phyloP scores from a whole-genome alignment of 352 stramenopile species.

The Thraustotheca clavata region DNA sequence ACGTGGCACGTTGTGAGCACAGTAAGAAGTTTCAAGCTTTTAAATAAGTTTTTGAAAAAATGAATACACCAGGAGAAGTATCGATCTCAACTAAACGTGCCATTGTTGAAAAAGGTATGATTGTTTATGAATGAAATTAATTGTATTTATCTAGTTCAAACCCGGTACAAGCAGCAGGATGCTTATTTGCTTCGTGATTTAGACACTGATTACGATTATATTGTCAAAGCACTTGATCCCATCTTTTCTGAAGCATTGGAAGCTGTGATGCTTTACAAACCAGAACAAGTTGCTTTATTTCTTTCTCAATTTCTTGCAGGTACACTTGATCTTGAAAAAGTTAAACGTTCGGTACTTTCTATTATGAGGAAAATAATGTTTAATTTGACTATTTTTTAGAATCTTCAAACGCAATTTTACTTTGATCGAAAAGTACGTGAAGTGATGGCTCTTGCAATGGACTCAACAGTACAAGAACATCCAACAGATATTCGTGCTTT shows the following conservation, averaged over 20 bases:
- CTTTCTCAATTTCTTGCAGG: constrained; percentile 51
- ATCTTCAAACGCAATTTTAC: constrained; percentile 56
- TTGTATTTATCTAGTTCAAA: constrained; percentile 37
- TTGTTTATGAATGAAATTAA: not conserved
- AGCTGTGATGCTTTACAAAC: constrained; percentile 60
- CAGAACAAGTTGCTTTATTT: constrained; percentile 63
- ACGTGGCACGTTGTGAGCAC: too few relatives aligned
- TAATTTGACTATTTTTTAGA: constrained; percentile 26
- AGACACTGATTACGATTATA: constrained; percentile 61
- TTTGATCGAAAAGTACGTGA: constrained; percentile 73
- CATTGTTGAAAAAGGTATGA: constrained; percentile 8
- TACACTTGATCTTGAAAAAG: constrained; percentile 52
- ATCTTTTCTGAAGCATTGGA: constrained; percentile 54
- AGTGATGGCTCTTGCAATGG: constrained; percentile 50
- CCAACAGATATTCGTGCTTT: constrained; percentile 41
- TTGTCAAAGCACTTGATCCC: constrained; percentile 52
- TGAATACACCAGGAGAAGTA: not conserved
- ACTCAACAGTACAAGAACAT: constrained; percentile 50
- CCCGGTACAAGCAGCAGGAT: constrained; percentile 46
- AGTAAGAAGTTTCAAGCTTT: too few relatives aligned
- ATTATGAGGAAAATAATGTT: not conserved
- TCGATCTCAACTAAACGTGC: not conserved
- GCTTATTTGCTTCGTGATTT: constrained; percentile 37
- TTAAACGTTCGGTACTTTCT: constrained; percentile 62
- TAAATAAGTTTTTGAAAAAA: too few relatives aligned